Evolutionary conservation across 805 yeast species (phyloP).

Genomic region (Wickerhamiella dianesei): DNA sequence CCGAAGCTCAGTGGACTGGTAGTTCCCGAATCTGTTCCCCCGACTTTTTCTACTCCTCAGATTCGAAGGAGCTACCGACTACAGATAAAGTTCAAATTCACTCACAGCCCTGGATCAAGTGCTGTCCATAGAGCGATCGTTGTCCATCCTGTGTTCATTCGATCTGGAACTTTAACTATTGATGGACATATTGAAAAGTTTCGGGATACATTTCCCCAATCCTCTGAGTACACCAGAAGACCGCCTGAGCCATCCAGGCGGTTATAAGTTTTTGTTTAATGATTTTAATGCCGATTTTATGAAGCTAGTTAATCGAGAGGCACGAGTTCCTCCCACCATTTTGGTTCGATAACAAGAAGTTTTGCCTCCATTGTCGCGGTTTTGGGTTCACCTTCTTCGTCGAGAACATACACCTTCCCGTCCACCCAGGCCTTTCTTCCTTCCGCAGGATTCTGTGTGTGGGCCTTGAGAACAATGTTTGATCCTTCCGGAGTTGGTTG

Average conservation of each 20-base stretch:
- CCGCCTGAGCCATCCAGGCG: neutral
- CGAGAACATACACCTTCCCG: conserved; percentile 47
- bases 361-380: conserved; percentile 21
- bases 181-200: neutral
- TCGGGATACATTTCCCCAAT: neutral
- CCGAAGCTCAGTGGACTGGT: conserved; percentile 44
- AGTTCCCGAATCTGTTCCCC: conserved; percentile 37
- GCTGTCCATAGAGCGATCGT: conserved; percentile 14
- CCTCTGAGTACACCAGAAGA: neutral
- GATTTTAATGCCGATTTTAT: neutral
- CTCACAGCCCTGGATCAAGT: conserved; percentile 15
- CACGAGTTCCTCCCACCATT: conserved; percentile 25
- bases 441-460: conserved; percentile 41
- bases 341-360: conserved; percentile 27
- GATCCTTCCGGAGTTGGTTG: conserved; percentile 47
- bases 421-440: conserved; percentile 75
- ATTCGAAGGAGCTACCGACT: conserved; percentile 34
- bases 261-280: neutral
- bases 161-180: conserved; percentile 13
- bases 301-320: neutral
- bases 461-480: conserved; percentile 53
- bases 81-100: conserved; percentile 20
- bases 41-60: conserved; percentile 45
- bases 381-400: conserved; percentile 2
- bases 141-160: conserved; percentile 11